Conservation (phyloP, 2,329 filamentous ascomycete genomes). For the Exserohilum turcica region DNA sequence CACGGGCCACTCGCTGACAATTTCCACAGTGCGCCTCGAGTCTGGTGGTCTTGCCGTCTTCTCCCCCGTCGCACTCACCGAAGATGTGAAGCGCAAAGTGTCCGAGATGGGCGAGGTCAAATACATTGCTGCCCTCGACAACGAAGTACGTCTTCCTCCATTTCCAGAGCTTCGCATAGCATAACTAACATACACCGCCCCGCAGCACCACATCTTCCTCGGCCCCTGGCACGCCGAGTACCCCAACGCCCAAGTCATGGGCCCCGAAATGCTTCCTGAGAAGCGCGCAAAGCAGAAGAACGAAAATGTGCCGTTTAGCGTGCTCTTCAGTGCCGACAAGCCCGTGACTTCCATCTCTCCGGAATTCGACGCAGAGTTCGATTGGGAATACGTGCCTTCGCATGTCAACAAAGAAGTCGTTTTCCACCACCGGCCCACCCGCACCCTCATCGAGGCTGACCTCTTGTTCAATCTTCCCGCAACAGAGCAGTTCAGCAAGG, state of each 20-base stretch:
- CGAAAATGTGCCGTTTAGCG: slow-evolving; percentile 66
- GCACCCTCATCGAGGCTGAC: slow-evolving; percentile 85
- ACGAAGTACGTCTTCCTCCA: slow-evolving; percentile 58
- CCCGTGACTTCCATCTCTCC: slow-evolving; percentile 61
- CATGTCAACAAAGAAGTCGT: slow-evolving; percentile 87
- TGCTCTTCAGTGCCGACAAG: slow-evolving; percentile 60
- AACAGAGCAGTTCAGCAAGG: slow-evolving; percentile 74
- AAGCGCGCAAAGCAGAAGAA: slow-evolving; percentile 71
- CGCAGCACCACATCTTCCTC: slow-evolving; percentile 87
- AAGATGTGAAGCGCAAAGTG: slow-evolving; percentile 68
- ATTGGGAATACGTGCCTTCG: slow-evolving; percentile 78
- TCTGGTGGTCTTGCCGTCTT: slow-evolving; percentile 84
- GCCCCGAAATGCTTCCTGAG: slow-evolving; percentile 79
- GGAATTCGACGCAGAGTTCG: slow-evolving; percentile 87
- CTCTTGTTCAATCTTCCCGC: slow-evolving; percentile 90
- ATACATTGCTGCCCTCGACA: slow-evolving; percentile 86
- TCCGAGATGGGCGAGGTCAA: slow-evolving; percentile 67
- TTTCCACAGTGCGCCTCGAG: slow-evolving; percentile 70
- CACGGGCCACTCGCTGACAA: slow-evolving; percentile 14
- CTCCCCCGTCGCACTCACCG: slow-evolving; percentile 85
- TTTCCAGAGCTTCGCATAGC: no score
- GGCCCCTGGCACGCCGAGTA: slow-evolving; percentile 81
- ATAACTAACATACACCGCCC: background rate
- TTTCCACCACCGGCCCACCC: slow-evolving; percentile 79
- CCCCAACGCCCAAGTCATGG: slow-evolving; percentile 79